phyloP scores from a whole-genome alignment of 2,329 filamentous ascomycete species.

The Botrytis sinoallii region DNA sequence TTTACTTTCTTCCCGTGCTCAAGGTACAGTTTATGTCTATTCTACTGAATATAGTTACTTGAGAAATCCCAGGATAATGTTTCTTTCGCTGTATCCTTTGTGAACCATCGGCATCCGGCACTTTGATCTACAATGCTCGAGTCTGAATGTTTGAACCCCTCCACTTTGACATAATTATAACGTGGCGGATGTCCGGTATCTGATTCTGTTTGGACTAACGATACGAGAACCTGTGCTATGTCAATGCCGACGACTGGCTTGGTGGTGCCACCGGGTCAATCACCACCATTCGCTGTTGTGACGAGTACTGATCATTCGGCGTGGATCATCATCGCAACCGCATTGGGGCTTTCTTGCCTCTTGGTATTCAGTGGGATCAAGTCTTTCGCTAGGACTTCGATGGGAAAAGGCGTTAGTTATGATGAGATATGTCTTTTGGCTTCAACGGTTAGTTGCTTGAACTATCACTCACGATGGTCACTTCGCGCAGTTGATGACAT shows the following conservation, averaged over 20 bases:
- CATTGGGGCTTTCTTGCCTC: conserved; percentile 18
- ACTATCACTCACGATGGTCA: background rate
- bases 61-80: background rate
- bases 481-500: background rate
- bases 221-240: background rate
- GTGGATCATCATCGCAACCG: conserved; percentile 24
- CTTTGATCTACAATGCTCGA: conserved; percentile 3
- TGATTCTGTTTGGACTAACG: background rate
- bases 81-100: background rate
- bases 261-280: conserved; percentile 18
- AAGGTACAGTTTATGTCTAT: background rate
- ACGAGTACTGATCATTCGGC: conserved; percentile 24
- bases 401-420: conserved; percentile 1
- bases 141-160: background rate
- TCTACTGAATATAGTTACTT: background rate
- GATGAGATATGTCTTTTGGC: conserved; percentile 19
- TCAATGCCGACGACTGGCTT: conserved; percentile 6
- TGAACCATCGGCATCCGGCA: conserved; percentile 9
- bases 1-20: background rate
- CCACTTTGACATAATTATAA: background rate
- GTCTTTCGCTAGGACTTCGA: conserved; percentile 6
- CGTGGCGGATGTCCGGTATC: background rate
- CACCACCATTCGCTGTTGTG: conserved; percentile 23
- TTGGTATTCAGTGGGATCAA: conserved; percentile 22
- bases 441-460: conserved; percentile 14